phyloP scores from a whole-genome alignment of 2,329 filamentous ascomycete species.

The Dothistroma pini region DNA sequence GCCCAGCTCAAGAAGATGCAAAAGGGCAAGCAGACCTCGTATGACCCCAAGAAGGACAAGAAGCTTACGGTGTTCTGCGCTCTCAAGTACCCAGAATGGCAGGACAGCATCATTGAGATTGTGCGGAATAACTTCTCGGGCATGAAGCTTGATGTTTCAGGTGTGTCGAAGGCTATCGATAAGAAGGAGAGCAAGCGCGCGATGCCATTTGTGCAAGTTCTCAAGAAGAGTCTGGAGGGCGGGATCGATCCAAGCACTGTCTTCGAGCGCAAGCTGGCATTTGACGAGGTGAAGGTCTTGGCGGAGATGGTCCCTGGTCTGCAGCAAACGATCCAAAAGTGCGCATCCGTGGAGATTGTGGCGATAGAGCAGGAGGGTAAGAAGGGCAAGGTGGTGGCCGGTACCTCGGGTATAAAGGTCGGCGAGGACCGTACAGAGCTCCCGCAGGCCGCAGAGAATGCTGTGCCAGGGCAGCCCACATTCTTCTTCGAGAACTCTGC shows the following conservation, averaged over 20 bases:
- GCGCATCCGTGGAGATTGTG: conserved; percentile 68
- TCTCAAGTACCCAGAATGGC: conserved; percentile 80
- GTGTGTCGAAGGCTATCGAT: conserved; percentile 69
- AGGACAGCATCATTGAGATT: conserved; percentile 82
- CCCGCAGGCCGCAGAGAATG: conserved; percentile 62
- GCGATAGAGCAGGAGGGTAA: conserved; percentile 67
- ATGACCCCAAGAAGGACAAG: conserved; percentile 90
- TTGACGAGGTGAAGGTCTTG: conserved; percentile 77
- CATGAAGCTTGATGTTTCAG: conserved; percentile 71
- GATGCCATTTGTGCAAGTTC: conserved; percentile 88
- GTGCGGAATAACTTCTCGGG: conserved; percentile 68
- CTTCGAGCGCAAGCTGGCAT: conserved; percentile 78
- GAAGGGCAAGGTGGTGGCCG: conserved; percentile 54
- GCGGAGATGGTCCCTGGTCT: conserved; percentile 74
- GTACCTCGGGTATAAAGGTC: conserved; percentile 48
- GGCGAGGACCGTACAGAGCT: conserved; percentile 58
- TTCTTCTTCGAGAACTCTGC: conserved; percentile 76
- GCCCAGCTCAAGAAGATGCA: conserved; percentile 81
- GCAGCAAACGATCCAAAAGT: conserved; percentile 68
- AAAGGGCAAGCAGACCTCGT: conserved; percentile 82
- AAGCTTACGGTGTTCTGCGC: conserved; percentile 83
- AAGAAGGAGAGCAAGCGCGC: conserved; percentile 96
- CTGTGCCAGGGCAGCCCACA: conserved; percentile 76
- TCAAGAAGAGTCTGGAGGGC: conserved; percentile 75
- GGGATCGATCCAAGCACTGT: conserved; percentile 64